Evolutionary conservation across 129 eudicot species (phyloP), one percentile per base, ranked within the genome.

Genomic region (Flaveria robusta): DNA sequence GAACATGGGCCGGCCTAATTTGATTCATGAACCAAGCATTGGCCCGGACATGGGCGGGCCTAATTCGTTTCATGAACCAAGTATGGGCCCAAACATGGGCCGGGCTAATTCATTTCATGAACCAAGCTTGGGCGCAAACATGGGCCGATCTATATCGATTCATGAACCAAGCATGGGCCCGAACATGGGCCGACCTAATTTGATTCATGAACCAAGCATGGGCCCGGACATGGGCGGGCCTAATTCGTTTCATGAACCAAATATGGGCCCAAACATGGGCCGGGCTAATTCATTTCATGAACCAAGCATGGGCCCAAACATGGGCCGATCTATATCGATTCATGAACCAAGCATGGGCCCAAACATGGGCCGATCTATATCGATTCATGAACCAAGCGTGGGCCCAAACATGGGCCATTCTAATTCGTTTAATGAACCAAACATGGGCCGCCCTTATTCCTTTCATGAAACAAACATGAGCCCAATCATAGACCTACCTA

Each of bases 11-110:
- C 41, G 63, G 52, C 77, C 76, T 19, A 70, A 56, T 59, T 70
- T 63, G 9, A 43, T 43, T 19, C 70, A 24, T 27, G 76, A 72
- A 37, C 71, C 55, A 20, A 19, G 60, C 47, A 77, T 65, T 75
- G 83, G 75, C 0, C 75, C 78, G 16, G 15, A 58, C 46, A 65
- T 82, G 75, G 85, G 85, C 27, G 9, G 75, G 43, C 78, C 78
- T 54, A 76, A 77, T 56, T 82, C 78, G 13, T 82, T 71, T 55
- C 55, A 66, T 12, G 66, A 26, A 12, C 41, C n/a, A 60, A 26
- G 27, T 41, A 60, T 60, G 66, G 66, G 66, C 10, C 31, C 27
- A 4, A 0, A 56, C 63, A 20, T 56, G 63, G 63, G 64, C 2
- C 7, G 49, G 69, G 75, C 81, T n/a, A 77, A 54, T 55, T 77